Percentiles rank a stretch among this genome's conserved stretches.
phyloP scores from a whole-genome alignment of 2,329 filamentous ascomycete species.

The Pseudogymnoascus sp. region DNA sequence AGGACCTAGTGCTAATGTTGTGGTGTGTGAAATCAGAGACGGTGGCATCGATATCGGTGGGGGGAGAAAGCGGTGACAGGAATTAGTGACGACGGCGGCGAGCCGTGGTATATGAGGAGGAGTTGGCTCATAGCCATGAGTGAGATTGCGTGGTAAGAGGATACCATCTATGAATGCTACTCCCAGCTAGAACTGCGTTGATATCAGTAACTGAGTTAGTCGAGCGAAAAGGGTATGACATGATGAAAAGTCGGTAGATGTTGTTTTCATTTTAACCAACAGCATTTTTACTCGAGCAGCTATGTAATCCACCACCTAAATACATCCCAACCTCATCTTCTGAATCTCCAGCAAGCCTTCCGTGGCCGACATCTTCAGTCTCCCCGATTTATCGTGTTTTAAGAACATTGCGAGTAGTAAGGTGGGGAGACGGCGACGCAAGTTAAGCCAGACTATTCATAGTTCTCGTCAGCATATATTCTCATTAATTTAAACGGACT shows the following conservation, averaged over 20 bases:
- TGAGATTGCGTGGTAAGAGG: not conserved
- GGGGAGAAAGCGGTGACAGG: not conserved
- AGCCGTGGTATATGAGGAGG: not conserved
- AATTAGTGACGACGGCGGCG: not conserved
- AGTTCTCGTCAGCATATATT: not conserved
- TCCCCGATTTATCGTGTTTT: not conserved
- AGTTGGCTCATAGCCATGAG: not conserved
- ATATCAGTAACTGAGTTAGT: too few species aligned
- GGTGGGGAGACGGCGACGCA: conserved; percentile 16
- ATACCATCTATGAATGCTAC: not conserved
- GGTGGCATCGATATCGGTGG: not conserved
- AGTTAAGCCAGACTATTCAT: not conserved
- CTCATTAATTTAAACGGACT: too few species aligned
- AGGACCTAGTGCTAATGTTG: too few species aligned
- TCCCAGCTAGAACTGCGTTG: not conserved
- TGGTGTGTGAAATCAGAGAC: too few species aligned
- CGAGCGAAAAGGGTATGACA: not conserved
- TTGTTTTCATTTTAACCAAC: not conserved
- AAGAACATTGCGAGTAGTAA: conserved; percentile 14
- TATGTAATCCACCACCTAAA: not conserved
- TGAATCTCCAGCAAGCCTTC: not conserved
- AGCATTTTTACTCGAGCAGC: not conserved
- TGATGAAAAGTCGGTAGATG: not conserved
- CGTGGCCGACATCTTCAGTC: not conserved
- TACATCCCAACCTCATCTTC: not conserved